Base-by-base conservation (phyloP, 352 stramenopile genomes). In the Globisporangium echinulatum region DNA sequence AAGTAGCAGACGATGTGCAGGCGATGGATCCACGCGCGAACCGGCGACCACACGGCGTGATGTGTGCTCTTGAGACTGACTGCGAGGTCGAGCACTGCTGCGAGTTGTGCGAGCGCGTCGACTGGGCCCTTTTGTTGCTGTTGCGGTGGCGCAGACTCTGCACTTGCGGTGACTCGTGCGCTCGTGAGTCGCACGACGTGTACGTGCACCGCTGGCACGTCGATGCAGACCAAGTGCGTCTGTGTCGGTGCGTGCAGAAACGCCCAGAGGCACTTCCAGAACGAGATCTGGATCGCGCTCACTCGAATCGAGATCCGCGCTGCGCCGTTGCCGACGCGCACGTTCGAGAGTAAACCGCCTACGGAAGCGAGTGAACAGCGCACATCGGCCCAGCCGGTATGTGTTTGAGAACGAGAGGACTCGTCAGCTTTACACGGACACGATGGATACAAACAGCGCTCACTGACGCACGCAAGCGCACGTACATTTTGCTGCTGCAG, bases 301-400 rank as follows among this genome's bases (percentile, higher is more conserved):
- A 80, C 50, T 2, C 43, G 62, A n/a, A 93, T 59, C 9, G 68
- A 72, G n/a, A 90, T n/a, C 54, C 62, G 74, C 13, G 68, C 82
- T 4, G 53, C 17, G 25, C 25, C 25, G 4, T 68, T 33, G 49
- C 82, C 61, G 9, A 87, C 25, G 8, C 43, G 39, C 47, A 93
- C 77, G 49, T 87, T 78, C 5, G 62, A 64, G 19, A 92, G 59
- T 5, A 89, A 57, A 0, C 74, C 78, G 6, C 55, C 81, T 89
- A n/a, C 8, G 25, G 46, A 36, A 4, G 15, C n/a, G 46, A 48
- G 43, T 7, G 43, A 17, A 8, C 43, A 17, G 25, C 25, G 25
- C 25, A 33, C 25, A 33, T 33, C 25, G 25, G 25, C 25, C 11
- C 40, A 8, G 11, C 3, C 1, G 3, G 11, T 44, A 14, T 14